Conservation (phyloP, 441 rosid species). For the Breynia disticha region DNA sequence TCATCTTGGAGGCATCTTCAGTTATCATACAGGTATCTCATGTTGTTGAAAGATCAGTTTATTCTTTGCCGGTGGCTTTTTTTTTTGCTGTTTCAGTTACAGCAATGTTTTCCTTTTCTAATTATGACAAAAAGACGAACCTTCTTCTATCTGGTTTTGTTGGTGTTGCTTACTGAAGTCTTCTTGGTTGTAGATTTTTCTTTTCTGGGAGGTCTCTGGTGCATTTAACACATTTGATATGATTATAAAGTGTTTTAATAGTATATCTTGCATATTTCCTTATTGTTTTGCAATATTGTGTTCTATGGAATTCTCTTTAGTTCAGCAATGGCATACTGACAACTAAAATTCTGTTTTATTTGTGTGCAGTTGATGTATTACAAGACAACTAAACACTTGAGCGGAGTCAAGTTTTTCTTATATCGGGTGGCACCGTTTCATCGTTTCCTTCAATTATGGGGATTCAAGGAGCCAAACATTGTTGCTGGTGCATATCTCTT, state of each 20-base stretch:
- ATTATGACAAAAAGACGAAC: no score
- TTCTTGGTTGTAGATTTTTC: background rate
- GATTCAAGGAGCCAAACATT: conserved; percentile 53
- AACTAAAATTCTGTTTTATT: no score
- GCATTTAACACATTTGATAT: no score
- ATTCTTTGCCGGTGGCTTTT: background rate
- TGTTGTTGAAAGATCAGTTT: background rate
- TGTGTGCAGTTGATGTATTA: conserved; percentile 42
- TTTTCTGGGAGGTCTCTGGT: no score
- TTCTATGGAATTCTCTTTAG: no score
- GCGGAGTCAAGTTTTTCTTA: conserved; percentile 38
- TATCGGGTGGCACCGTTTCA: conserved; percentile 64
- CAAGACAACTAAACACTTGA: conserved; percentile 31
- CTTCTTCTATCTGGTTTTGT: no score
- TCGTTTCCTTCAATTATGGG: conserved; percentile 48
- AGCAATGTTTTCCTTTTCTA: background rate
- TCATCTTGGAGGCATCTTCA: conserved; percentile 53
- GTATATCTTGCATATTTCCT: background rate
- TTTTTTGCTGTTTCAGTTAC: background rate
- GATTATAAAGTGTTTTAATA: no score
- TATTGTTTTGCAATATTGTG: background rate
- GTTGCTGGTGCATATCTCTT: conserved; percentile 59
- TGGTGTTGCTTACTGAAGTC: no score
- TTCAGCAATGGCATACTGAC: no score
- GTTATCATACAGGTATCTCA: conserved; percentile 58